phyloP scores from a whole-genome alignment of 2,329 filamentous ascomycete species.

The Curvularia hawaiiensis region DNA sequence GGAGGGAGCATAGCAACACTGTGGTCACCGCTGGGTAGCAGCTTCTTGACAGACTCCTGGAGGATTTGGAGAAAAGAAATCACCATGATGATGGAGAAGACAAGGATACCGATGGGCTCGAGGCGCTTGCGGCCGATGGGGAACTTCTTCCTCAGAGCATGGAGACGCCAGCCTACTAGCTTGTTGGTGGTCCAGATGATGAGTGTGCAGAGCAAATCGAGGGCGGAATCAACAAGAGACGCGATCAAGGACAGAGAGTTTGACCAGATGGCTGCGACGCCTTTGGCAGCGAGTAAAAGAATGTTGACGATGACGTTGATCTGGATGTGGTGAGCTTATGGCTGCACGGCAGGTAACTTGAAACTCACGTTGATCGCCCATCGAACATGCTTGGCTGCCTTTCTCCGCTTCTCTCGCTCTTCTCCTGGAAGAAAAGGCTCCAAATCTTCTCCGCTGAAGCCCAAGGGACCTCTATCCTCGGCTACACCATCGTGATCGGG shows the following conservation, averaged over 20 bases:
- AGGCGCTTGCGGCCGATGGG: conserved; percentile 59
- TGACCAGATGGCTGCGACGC: conserved; percentile 60
- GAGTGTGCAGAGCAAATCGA: conserved; percentile 64
- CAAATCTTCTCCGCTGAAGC: conserved; percentile 56
- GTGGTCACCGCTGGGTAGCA: conserved; percentile 58
- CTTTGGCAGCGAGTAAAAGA: conserved; percentile 61
- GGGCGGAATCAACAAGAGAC: conserved; percentile 65
- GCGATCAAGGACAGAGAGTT: conserved; percentile 66
- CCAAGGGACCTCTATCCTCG: conserved; percentile 59
- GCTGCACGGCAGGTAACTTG: background rate
- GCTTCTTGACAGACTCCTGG: conserved; percentile 63
- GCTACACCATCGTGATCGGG: conserved; percentile 61
- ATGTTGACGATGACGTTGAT: conserved; percentile 67
- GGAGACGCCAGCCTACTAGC: conserved; percentile 62
- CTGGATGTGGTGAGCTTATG: conserved; percentile 29
- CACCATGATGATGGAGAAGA: conserved; percentile 67
- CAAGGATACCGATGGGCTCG: conserved; percentile 66
- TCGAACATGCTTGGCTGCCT: conserved; percentile 55
- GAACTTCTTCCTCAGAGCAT: conserved; percentile 58
- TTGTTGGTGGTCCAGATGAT: conserved; percentile 67
- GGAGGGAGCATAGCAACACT: conserved; percentile 57
- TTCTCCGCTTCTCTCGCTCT: conserved; percentile 56
- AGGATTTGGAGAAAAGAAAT: conserved; percentile 66
- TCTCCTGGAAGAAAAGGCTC: conserved; percentile 61
- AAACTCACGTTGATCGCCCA: conserved; percentile 60